Evolutionary conservation across 169 alveolate genomes (phyloP).

Genomic region (Plasmodium coatneyi): DNA sequence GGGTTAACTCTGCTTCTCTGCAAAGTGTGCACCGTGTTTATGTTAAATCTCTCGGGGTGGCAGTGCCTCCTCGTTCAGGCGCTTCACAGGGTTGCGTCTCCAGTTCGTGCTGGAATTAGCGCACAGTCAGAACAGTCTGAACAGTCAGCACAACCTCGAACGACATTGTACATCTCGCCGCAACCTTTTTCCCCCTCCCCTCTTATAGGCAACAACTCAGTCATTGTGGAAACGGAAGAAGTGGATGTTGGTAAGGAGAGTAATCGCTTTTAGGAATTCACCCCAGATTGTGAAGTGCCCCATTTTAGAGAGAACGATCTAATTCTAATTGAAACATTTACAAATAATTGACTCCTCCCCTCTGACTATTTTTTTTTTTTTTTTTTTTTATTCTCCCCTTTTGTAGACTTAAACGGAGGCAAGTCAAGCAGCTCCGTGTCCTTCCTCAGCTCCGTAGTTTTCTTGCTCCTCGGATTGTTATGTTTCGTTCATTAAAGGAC

Average conservation of each 20-base stretch:
- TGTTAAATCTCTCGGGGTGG: neutral
- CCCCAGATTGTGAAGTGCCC: neutral
- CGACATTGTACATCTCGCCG: neutral
- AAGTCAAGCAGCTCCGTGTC: conserved; percentile 42
- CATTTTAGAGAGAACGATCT: neutral
- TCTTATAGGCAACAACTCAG: neutral
- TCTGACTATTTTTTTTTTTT: neutral
- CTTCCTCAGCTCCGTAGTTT: conserved; percentile 22
- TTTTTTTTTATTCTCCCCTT: neutral
- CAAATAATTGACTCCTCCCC: neutral
- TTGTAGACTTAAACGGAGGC: conserved; percentile 23
- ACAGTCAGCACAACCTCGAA: neutral
- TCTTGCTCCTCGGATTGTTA: neutral
- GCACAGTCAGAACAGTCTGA: neutral
- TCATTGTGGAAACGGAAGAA: conserved; percentile 40
- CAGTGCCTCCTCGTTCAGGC: neutral
- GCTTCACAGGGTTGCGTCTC: too few species aligned
- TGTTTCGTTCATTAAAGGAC: conserved; percentile 12
- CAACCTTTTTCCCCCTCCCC: neutral
- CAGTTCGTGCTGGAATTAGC: neutral
- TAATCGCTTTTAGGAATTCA: neutral
- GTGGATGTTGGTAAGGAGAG: conserved; percentile 22
- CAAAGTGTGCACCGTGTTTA: neutral
- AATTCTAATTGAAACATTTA: neutral
- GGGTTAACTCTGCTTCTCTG: neutral